These are phyloP conservation scores for Talaromyces stipitatus DNA, from an alignment of 495 filamentous ascomycete genomes.

Conservation along the genomic window DNA sequence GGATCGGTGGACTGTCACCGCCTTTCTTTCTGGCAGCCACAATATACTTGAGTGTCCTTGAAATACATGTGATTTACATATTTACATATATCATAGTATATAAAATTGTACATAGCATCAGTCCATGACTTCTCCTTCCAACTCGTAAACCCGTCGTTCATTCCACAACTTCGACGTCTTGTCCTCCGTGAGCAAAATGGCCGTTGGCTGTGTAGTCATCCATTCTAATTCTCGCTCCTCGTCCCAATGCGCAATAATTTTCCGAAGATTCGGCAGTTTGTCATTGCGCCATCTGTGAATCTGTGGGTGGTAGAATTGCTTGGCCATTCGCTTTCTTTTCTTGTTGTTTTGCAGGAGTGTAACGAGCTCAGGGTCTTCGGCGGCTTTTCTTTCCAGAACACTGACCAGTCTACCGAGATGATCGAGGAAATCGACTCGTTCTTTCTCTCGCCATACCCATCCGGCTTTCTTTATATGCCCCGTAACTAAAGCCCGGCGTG, in stretches of 20 bases:
- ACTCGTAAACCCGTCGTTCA: conserved; percentile 6
- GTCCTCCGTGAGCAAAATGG: conserved; percentile 8
- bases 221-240: conserved; percentile 24
- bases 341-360: conserved; percentile 5
- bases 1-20: too few species aligned
- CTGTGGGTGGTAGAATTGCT: conserved; percentile 10
- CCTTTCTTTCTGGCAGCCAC: too few species aligned
- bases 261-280: conserved; percentile 3
- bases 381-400: conserved; percentile 17
- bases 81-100: neutral
- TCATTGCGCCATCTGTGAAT: conserved; percentile 10
- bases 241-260: conserved; percentile 17
- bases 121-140: neutral
- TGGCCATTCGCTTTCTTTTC: conserved; percentile 5
- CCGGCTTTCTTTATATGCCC: conserved; percentile 7
- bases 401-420: conserved; percentile 12
- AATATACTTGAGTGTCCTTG: too few species aligned
- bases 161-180: conserved; percentile 10
- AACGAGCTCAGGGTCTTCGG: conserved; percentile 12
- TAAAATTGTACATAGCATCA: neutral
- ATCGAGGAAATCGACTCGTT: conserved; percentile 2
- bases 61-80: neutral
- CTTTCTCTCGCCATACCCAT: neutral
- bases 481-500: conserved; percentile 15
- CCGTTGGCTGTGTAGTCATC: conserved; percentile 7